Evolutionary conservation across 2,329 filamentous ascomycete species (phyloP), one percentile per base, ranked within the genome.

Genomic region (Dryadomyces quercus-mongolicae): DNA sequence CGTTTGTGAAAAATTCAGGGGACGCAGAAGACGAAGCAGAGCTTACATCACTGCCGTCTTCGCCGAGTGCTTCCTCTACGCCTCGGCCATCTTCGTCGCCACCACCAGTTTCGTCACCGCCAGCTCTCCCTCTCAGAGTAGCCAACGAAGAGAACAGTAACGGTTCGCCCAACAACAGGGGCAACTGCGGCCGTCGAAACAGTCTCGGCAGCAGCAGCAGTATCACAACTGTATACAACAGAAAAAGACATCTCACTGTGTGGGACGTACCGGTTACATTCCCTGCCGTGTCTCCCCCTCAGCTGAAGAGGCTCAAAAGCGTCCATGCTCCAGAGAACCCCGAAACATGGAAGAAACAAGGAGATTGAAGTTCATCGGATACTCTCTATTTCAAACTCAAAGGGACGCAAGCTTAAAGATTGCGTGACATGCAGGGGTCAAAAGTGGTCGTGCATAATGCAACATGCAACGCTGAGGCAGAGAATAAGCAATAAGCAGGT

Each of bases 261-360:
- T 34, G n/a, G n/a, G 52, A 54, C 7, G 20, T 22, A 16, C 9
- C 49, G 8, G 38, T n/a, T 13, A 18, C 12, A 3, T 54, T 49
- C 38, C 46, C 56, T n/a, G 34, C 38, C 15, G 49, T 58, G 6
- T 58, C 56, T 25, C 58, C 58, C 15, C 58, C 58, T 10, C 43
- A 54, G 20, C 48, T 60, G 40, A 57, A 58, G 52, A 49, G 58
- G 21, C 18, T 22, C 6, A 44, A 18, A 34, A 50, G 40, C 31
- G 7, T 31, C 40, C 40, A n/a, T 10, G n/a, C 7, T 7, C 15
- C 22, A 12, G 25, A n/a, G 36, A 21, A 43, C 9, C 18, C 31
- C 18, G 48, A 20, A 51, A 31, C 3, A 48, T 5, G 38, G 20
- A 20, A 44, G 12, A 20, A 18, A 18, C 15, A 18, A 44, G 15